phyloP scores from a whole-genome alignment of 2,329 filamentous ascomycete species.

The Microcera coccophila region DNA sequence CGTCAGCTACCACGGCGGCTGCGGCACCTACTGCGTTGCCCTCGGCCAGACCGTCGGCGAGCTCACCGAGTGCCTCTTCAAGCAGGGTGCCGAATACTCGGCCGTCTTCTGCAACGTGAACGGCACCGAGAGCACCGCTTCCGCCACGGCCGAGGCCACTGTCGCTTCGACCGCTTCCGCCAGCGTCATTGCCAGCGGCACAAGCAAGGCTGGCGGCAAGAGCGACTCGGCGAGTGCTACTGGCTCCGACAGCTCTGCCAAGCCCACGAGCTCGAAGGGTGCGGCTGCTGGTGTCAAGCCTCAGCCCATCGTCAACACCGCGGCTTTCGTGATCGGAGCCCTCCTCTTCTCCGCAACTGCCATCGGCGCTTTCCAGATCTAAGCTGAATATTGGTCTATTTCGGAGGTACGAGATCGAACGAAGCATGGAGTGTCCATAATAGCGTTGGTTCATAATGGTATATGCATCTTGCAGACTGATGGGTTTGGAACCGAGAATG shows the following conservation, averaged over 20 bases:
- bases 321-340: conserved; percentile 34
- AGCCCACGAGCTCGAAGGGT: conserved; percentile 13
- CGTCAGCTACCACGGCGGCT: conserved; percentile 43
- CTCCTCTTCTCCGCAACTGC: conserved; percentile 35
- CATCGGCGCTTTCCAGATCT: conserved; percentile 25
- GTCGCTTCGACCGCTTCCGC: conserved; percentile 31
- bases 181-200: conserved; percentile 27
- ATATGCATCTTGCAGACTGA: no score
- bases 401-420: no score
- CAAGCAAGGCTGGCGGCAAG: conserved; percentile 6
- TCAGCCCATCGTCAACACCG: conserved; percentile 27
- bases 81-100: conserved; percentile 33
- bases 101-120: conserved; percentile 44
- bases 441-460: no score
- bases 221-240: conserved; percentile 7
- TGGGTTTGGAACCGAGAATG: no score
- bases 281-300: conserved; percentile 19
- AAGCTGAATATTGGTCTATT: no score
- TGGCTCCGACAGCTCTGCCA: conserved; percentile 14
- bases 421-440: no score
- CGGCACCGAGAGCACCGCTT: conserved; percentile 38
- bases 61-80: conserved; percentile 36
- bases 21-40: conserved; percentile 48
- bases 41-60: conserved; percentile 29
- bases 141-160: conserved; percentile 19